Percentiles rank a stretch among this genome's conserved stretches.
Conservation (phyloP, 352 stramenopile species). For the Phytopythium oedochilum region DNA sequence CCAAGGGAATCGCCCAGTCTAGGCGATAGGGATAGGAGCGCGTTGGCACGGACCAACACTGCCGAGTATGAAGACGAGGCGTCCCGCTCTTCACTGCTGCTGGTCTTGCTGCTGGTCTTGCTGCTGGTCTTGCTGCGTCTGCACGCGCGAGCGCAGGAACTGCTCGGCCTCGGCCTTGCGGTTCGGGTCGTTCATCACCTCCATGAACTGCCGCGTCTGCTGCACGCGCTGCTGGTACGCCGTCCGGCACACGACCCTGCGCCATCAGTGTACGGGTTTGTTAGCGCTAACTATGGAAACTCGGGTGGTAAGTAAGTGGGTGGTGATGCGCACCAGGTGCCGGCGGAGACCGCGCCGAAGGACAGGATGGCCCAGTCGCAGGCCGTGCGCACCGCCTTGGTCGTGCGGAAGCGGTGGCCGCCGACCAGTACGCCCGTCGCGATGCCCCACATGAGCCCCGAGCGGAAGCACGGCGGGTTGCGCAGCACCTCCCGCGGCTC, state of each 20-base stretch:
- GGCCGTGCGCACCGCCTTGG: conserved; percentile 40
- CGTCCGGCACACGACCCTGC: conserved; percentile 57
- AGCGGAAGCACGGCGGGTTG: conserved; percentile 79
- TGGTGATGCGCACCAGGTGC: conserved; percentile 45
- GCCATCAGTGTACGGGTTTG: not conserved
- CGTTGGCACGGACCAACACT: too few relatives aligned
- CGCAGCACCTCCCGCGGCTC: conserved; percentile 37
- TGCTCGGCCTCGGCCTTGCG: conserved; percentile 68
- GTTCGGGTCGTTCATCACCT: conserved; percentile 78
- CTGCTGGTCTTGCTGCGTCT: conserved; percentile 8
- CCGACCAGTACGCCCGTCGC: conserved; percentile 50
- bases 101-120: not conserved
- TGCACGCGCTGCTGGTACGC: conserved; percentile 40
- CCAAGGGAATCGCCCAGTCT: too few relatives aligned
- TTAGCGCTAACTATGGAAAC: not conserved
- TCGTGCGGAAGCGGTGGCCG: conserved; percentile 64
- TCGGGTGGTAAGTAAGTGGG: too few relatives aligned
- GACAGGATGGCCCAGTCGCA: conserved; percentile 62
- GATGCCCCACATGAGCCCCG: conserved; percentile 77
- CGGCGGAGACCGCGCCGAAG: conserved; percentile 51
- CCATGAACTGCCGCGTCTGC: conserved; percentile 80
- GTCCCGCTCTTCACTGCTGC: not conserved
- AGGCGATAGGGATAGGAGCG: too few relatives aligned
- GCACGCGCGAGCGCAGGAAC: conserved; percentile 64
- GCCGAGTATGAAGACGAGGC: too few relatives aligned